Evolutionary conservation across 78 protist species (phyloP).

Genomic region (Trichosphaerium sp.): DNA sequence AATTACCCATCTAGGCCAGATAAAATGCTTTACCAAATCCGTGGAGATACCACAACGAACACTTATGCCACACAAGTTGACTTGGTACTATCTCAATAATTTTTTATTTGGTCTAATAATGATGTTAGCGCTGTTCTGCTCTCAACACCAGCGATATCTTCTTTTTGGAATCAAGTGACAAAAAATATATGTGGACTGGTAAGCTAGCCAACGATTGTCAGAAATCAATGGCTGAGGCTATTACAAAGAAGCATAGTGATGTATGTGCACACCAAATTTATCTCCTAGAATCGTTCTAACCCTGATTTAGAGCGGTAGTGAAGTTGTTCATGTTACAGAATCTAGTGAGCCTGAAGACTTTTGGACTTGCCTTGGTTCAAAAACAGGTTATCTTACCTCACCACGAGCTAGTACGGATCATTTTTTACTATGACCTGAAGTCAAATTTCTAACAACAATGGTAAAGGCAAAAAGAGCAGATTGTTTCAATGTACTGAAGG

Average conservation of each 20-base stretch:
- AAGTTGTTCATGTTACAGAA: neutral
- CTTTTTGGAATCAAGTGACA: neutral
- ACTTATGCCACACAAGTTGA: constrained; percentile 20
- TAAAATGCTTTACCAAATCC: constrained; percentile 4
- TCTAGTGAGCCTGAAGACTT: neutral
- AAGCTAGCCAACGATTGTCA: constrained; percentile 8
- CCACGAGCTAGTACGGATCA: too few species aligned
- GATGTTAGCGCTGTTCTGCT: too few species aligned
- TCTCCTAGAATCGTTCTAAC: too few species aligned
- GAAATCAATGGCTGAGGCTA: too few species aligned
- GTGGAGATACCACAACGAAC: neutral
- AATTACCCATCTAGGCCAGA: too few species aligned
- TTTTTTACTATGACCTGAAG: too few species aligned
- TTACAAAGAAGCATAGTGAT: neutral
- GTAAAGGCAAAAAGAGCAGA: constrained; percentile 9
- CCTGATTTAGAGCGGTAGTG: neutral
- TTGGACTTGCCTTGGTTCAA: too few species aligned
- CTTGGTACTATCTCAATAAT: too few species aligned
- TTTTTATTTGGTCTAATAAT: too few species aligned
- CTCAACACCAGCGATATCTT: constrained; percentile 10
- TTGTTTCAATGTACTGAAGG: constrained; percentile 15
- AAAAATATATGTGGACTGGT: constrained; percentile 11
- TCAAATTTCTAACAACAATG: neutral
- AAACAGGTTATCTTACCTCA: neutral
- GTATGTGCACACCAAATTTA: neutral